Percentiles rank a stretch among this genome's conserved stretches.
phyloP scores from a whole-genome alignment of 352 stramenopile genomes.

The Phytophthora uliginosa region DNA sequence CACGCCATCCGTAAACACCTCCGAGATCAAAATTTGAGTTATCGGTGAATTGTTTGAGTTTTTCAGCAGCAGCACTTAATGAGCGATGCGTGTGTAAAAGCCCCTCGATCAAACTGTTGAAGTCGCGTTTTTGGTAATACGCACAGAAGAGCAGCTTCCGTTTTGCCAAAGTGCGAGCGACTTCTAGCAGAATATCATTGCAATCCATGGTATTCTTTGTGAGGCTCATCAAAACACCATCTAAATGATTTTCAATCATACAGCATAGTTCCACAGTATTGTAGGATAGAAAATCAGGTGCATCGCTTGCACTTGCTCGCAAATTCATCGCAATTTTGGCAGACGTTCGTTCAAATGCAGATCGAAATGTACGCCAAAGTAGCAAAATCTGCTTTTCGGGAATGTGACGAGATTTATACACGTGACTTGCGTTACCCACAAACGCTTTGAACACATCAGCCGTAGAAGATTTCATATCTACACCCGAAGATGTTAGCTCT shows the following conservation, averaged over 20 bases:
- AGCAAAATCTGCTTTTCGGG: slow-evolving; percentile 25
- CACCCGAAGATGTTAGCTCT: slow-evolving; percentile 31
- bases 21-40: slow-evolving; percentile 46
- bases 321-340: slow-evolving; percentile 34
- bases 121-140: slow-evolving; percentile 44
- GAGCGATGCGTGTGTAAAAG: slow-evolving; percentile 37
- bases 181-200: slow-evolving; percentile 19
- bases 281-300: slow-evolving; percentile 2
- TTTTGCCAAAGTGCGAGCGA: slow-evolving; percentile 40
- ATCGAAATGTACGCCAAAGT: slow-evolving; percentile 45
- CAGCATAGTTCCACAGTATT: slow-evolving; percentile 32
- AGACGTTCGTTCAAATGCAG: slow-evolving; percentile 40
- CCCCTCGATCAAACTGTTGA: slow-evolving; percentile 19
- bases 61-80: slow-evolving; percentile 36
- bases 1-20: slow-evolving; percentile 68
- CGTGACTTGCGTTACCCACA: slow-evolving; percentile 45
- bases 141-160: slow-evolving; percentile 48
- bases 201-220: neutral
- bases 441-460: slow-evolving; percentile 41
- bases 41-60: slow-evolving; percentile 8
- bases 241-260: slow-evolving; percentile 38
- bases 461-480: slow-evolving; percentile 1
- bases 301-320: slow-evolving; percentile 20
- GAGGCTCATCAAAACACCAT: slow-evolving; percentile 33
- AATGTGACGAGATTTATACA: slow-evolving; percentile 48